Evolutionary conservation across 495 filamentous ascomycete species (phyloP).

Genomic region (Massariosphaeria phaeospora): DNA sequence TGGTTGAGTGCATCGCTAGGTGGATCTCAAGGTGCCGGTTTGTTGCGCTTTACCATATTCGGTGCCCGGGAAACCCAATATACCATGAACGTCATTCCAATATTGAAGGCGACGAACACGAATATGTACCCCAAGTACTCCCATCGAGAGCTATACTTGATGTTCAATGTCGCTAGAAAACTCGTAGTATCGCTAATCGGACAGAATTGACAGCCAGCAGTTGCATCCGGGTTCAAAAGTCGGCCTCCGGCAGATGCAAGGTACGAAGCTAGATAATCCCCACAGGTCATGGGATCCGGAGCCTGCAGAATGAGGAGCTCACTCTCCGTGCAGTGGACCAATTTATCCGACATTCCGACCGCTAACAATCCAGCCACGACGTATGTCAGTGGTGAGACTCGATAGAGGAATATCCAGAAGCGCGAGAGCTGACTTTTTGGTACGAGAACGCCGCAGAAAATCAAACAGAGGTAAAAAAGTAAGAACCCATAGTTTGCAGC

Average conservation of each 20-base stretch:
- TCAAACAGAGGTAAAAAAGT: slow-evolving; percentile 1
- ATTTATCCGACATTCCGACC: not conserved
- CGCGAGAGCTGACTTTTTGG: not conserved
- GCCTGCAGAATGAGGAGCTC: not conserved
- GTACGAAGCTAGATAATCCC: not conserved
- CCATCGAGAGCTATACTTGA: slow-evolving; percentile 1
- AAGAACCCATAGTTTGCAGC: not conserved
- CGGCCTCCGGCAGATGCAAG: slow-evolving; percentile 7
- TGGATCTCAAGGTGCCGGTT: too few species aligned
- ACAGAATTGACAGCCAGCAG: slow-evolving; percentile 7
- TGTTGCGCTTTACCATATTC: too few species aligned
- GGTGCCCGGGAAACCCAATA: slow-evolving; percentile 15
- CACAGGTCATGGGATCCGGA: not conserved
- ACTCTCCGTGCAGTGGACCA: not conserved
- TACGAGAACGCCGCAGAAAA: slow-evolving; percentile 13
- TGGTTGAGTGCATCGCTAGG: slow-evolving; percentile 2
- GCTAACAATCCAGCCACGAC: not conserved
- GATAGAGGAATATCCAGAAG: slow-evolving; percentile 20
- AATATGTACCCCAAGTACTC: slow-evolving; percentile 6
- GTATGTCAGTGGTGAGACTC: slow-evolving; percentile 9
- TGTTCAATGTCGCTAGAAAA: not conserved
- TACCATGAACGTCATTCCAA: slow-evolving; percentile 8
- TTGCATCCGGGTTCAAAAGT: not conserved
- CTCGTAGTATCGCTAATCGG: slow-evolving; percentile 4
- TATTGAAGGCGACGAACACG: slow-evolving; percentile 12